Base-by-base conservation (phyloP, 306 rosid species). In the Boehmeria nivea region DNA sequence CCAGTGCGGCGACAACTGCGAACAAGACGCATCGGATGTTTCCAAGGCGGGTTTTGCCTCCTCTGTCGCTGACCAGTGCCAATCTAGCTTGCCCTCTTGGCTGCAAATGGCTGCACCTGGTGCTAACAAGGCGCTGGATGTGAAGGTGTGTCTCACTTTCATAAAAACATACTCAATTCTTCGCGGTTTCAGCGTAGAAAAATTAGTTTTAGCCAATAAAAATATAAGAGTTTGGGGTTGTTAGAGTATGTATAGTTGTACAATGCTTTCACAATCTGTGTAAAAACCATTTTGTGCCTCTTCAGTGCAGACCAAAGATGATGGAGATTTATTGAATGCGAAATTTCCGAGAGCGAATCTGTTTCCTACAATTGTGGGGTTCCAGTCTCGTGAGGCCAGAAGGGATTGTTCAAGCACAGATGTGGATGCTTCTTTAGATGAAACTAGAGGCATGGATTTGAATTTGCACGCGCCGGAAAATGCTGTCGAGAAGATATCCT, bases 221-320 rank as follows among this genome's bases (percentile, higher is more conserved):
- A 28, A 9, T 6, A 21, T 3, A 34, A 19, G n/a, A 19, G 9
- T 3, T 15, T 47, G 61, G 16, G 3, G 19, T 11, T 38, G 53
- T 17, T 55, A 17, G 27, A 34, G 40, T 48, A 51, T 31, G 44
- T 67, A 26, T 59, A 23, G 57, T 60, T 36, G 24, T 57, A 66
- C 67, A 55, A 50, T 66, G 24, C 53, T 78, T 49, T n/a, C 65
- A 25, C 72, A 69, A 66, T 74, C 72, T 66, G 77, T 83, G 84
- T 85, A 76, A 81, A 83, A 77, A 73, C 75, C 70, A 72, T 72
- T 63, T 68, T 68, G 63, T 68, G 61, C 78, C 78, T 78, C 81
- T 91, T 79, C 96, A 91, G 99, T 81, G 89, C 99, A 91, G 99
- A 81, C 84, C 83, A 80, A 75, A 81, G 95, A 77, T 82, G 95